Percentiles rank a stretch among this genome's conserved stretches.
Evolutionary conservation across 768 basidiomycete genomes (phyloP).

Genomic region (Mrakia hoshinonis): DNA sequence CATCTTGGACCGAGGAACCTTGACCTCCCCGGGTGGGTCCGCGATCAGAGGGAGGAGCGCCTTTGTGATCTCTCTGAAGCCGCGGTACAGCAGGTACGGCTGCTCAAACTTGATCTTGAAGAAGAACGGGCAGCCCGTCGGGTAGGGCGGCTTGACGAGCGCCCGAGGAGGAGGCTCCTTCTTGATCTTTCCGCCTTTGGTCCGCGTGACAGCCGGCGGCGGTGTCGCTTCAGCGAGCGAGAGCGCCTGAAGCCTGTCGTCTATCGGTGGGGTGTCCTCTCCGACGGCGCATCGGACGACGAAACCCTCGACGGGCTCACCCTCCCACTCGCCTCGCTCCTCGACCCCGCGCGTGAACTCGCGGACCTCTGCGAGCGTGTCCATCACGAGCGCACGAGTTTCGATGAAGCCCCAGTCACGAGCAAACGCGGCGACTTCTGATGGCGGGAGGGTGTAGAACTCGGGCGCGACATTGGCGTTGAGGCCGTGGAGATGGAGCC

Average conservation of each 20-base stretch:
- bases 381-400: constrained; percentile 54
- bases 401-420: constrained; percentile 83
- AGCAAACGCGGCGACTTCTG: constrained; percentile 67
- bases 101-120: constrained; percentile 99
- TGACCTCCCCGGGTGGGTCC: constrained; percentile 14
- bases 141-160: constrained; percentile 51
- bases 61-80: constrained; percentile 92
- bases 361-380: constrained; percentile 59
- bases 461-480: constrained; percentile 56
- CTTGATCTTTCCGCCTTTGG: not conserved
- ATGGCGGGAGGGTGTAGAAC: constrained; percentile 64
- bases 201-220: not conserved
- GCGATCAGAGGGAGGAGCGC: constrained; percentile 46
- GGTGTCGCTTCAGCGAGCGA: not conserved
- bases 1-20: constrained; percentile 48
- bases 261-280: constrained; percentile 41
- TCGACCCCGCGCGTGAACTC: constrained; percentile 59
- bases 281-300: constrained; percentile 73
- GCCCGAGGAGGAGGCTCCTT: not conserved
- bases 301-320: constrained; percentile 82
- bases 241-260: constrained; percentile 7
- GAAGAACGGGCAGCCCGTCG: constrained; percentile 77
- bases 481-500: constrained; percentile 86
- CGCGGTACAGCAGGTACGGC: constrained; percentile 96
- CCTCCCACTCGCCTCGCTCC: constrained; percentile 61